Base-by-base conservation (phyloP, 305 asterid species). In the Euphrasia arctica region DNA sequence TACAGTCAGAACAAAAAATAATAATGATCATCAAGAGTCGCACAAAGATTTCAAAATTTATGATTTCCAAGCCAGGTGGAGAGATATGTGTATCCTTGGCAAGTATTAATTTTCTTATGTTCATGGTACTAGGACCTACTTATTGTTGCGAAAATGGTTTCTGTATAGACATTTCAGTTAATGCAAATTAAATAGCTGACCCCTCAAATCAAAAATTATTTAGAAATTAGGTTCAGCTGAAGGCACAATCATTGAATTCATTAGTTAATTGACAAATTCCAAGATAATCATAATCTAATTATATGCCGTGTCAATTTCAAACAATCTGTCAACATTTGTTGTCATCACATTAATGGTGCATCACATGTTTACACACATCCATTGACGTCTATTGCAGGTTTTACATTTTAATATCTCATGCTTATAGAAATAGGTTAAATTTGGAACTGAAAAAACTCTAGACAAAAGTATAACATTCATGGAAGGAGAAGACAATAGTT, bases 41-140 rank as follows among this genome's bases (percentile, higher is more conserved):
- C 61, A 65, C 60, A 36, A 67, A 52, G 48, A 34, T 52, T 64
- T 22, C 62, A 18, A 48, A 58, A 36, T 25, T 64, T 55, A 68
- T 25, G 54, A 62, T 47, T 36, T 62, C 57, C 50, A 47, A 12
- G 56, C 56, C 56, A 50, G 56, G 0, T 13, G 56, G 56, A 50
- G 28, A 14, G 13, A 54, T 58, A 65, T 49, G 42, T 49, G 48
- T 6, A 28, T 49, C 64, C 52, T 43, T 18, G 14, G 27, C 56
- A 15, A 51, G 5, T 51, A 14, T n/a, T 15, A 18, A 18, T 51
- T 51, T 18, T 51, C 10, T 51, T 18, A 5, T 14, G 18, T 18
- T 15, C 27, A 13, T 51, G 56, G 43, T 11, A 51, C 56, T n/a
- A 15, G 12, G 56, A 51, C 25, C 56, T 13, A 15, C 27, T 13